Conservation (phyloP, 169 alveolate species). For the Nephromyces sp. region DNA sequence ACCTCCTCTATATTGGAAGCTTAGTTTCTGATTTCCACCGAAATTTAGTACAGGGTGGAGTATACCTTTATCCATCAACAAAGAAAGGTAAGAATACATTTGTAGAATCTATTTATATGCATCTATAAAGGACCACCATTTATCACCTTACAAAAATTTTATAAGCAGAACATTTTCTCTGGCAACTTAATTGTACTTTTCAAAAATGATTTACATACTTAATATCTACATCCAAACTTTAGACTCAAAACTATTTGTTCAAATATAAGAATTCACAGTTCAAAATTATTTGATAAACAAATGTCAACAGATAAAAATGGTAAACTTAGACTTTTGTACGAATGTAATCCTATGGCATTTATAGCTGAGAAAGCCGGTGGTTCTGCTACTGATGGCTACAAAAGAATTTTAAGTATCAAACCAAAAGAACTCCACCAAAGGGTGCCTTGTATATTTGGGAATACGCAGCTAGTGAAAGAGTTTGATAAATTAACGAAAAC, state of each 20-base stretch:
- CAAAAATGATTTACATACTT: too few relatives aligned
- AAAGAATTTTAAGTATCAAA: constrained; percentile 43
- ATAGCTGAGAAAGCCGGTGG: constrained; percentile 69
- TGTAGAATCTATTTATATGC: too few relatives aligned
- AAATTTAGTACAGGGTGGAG: constrained; percentile 56
- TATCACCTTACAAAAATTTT: too few relatives aligned
- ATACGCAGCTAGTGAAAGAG: constrained; percentile 9
- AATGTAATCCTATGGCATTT: constrained; percentile 63
- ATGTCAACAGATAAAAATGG: constrained; percentile 33
- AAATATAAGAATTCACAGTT: too few relatives aligned
- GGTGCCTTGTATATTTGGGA: constrained; percentile 19
- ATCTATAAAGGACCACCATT: too few relatives aligned
- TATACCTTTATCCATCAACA: constrained; percentile 52
- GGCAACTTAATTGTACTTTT: too few relatives aligned
- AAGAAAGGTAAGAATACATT: too few relatives aligned
- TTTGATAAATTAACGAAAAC: constrained; percentile 4
- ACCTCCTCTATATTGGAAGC: constrained; percentile 50
- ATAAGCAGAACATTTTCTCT: too few relatives aligned
- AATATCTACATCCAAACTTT: too few relatives aligned
- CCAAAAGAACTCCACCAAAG: constrained; percentile 52
- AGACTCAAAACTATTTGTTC: too few relatives aligned
- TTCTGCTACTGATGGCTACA: constrained; percentile 53
- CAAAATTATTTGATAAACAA: not conserved
- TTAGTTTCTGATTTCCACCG: constrained; percentile 59
- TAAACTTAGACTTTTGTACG: constrained; percentile 67